Evolutionary conservation across 2,329 filamentous ascomycete genomes (phyloP), one percentile per base, ranked within the genome.

Genomic region (Ophioceras dolichostomum): DNA sequence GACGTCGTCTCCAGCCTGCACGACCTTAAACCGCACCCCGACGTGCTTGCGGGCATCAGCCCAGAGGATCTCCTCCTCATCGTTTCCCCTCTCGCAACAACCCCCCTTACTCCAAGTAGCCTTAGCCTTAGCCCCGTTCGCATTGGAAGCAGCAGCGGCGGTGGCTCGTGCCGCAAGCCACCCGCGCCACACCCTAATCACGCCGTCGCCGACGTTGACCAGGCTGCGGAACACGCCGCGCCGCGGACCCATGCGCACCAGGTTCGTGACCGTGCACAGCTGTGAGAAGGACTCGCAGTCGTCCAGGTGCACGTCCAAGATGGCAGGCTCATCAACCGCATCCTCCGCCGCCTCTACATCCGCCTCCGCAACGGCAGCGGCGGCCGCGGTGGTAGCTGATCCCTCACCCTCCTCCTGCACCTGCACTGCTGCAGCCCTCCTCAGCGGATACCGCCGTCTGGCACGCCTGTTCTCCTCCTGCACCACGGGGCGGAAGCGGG

Each of bases 211-310:
- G 28, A 89, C 62, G 30, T 74, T 76, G 36, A 79, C 68, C 42
- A 76, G 74, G 49, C 69, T 77, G 37, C 73, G 59, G 45, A 85
- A 79, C 1, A 83, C 53, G 4, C 75, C 77, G 17, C 64, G 67
- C 20, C 65, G 66, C 1, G 75, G 69, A 1, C 76, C 73, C 21
- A 76, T 62, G 51, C 79, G 79, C 42, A 85, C 77, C 27, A 93
- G 57, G 49, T 78, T 83, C 7, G 73, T 73, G 18, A 74, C 64
- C 5, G 75, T 70, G 51, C 79, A 81, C 10, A 91, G 66, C 56
- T 91, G 83, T 1, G 79, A 76, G 52, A 89, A 88, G 14, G 76
- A 60, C 56, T 87, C 83, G 43, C 75, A 69, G 2, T 70, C 69
- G 45, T 88, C 83, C 2, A 91, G 61, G 32, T 65, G 64, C 30